A percentile compares a stretch with the other conserved stretches of the same genome.
Evolutionary conservation across 805 yeast genomes (phyloP).

Genomic region (Ogataea wickerhamii): DNA sequence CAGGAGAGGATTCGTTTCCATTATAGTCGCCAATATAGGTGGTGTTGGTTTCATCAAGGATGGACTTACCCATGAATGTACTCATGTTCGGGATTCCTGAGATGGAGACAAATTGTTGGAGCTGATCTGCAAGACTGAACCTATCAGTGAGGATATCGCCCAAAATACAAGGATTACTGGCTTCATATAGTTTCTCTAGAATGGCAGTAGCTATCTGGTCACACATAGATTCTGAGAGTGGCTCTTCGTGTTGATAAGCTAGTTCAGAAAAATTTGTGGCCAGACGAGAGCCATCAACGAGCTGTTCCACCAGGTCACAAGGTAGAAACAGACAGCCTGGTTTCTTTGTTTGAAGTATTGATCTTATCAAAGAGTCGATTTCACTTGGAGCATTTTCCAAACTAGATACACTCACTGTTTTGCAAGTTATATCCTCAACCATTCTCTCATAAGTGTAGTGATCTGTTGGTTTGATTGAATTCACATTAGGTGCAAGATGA

Average conservation of each 20-base stretch:
- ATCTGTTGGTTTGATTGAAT: slow-evolving; percentile 49
- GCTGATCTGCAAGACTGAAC: slow-evolving; percentile 42
- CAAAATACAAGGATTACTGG: slow-evolving; percentile 60
- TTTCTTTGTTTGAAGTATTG: slow-evolving; percentile 53
- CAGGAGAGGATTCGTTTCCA: slow-evolving; percentile 53
- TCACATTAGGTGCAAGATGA: slow-evolving; percentile 55
- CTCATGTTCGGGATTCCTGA: slow-evolving; percentile 55
- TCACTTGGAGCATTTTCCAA: slow-evolving; percentile 49
- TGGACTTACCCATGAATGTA: slow-evolving; percentile 68
- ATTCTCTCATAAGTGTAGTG: slow-evolving; percentile 63
- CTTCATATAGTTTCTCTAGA: slow-evolving; percentile 45
- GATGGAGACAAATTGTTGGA: slow-evolving; percentile 47
- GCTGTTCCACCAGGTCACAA: slow-evolving; percentile 53
- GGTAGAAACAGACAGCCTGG: slow-evolving; percentile 88
- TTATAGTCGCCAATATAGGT: slow-evolving; percentile 69
- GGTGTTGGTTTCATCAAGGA: slow-evolving; percentile 64
- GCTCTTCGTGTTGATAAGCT: slow-evolving; percentile 4
- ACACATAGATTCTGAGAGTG: not conserved
- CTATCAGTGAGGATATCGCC: slow-evolving; percentile 72
- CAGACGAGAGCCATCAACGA: slow-evolving; percentile 35
- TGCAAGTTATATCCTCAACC: slow-evolving; percentile 54
- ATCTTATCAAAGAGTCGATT: slow-evolving; percentile 63
- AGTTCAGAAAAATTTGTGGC: slow-evolving; percentile 1
- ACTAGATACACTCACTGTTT: slow-evolving; percentile 46
- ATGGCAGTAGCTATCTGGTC: slow-evolving; percentile 38